These are phyloP conservation scores for Heracleum sosnowskyi DNA, from an alignment of 129 eudicot genomes.

Conservation along the genomic window DNA sequence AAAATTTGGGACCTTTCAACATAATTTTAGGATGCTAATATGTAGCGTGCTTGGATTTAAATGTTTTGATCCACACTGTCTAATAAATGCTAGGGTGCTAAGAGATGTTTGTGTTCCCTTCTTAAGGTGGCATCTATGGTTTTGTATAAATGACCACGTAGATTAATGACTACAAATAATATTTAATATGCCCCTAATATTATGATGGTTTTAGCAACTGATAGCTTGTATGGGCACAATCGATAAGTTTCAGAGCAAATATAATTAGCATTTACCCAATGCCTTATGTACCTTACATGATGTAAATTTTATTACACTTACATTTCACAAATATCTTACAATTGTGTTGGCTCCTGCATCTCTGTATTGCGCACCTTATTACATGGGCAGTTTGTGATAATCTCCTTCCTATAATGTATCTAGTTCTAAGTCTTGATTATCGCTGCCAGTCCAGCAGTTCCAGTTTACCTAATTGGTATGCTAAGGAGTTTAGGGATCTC, in stretches of 20 bases:
- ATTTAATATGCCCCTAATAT: not conserved
- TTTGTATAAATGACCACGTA: not conserved
- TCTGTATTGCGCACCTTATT: not conserved
- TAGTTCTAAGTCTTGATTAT: not conserved
- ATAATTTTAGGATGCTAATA: not conserved
- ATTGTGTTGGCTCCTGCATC: not conserved
- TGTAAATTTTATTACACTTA: not conserved
- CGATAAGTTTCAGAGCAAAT: not conserved
- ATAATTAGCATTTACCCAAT: not conserved
- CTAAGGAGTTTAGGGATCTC: not conserved
- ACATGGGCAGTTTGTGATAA: not conserved
- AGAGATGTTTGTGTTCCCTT: not conserved
- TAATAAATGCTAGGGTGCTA: not conserved
- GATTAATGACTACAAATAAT: not conserved
- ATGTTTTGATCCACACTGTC: not conserved
- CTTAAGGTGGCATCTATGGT: not conserved
- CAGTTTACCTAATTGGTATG: not conserved
- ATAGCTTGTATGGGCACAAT: not conserved
- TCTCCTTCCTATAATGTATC: not conserved
- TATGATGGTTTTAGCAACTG: not conserved
- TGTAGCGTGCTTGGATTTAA: not conserved
- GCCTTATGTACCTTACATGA: not conserved
- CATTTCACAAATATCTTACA: not conserved
- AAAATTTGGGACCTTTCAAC: not conserved
- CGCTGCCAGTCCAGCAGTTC: not conserved